Evolutionary conservation across 2,329 filamentous ascomycete species (phyloP).

Genomic region (Fusarium sp.): DNA sequence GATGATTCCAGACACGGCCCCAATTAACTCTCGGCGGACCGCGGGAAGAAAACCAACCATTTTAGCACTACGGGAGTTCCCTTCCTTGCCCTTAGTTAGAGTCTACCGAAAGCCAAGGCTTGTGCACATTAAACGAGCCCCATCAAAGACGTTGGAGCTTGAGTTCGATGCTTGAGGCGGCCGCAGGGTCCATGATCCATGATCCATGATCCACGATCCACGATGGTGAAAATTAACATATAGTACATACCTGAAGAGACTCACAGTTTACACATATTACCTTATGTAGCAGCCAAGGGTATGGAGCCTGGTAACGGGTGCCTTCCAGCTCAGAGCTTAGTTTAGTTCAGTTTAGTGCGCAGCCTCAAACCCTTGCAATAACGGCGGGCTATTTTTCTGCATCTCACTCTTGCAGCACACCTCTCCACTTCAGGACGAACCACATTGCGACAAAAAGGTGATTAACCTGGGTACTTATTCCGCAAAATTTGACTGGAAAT

Average conservation of each 20-base stretch:
- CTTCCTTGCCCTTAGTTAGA: slow-evolving; percentile 26
- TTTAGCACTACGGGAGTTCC: slow-evolving; percentile 40
- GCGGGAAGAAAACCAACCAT: slow-evolving; percentile 18
- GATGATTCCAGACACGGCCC: neutral
- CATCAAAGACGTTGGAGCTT: slow-evolving; percentile 19
- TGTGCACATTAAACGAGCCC: slow-evolving; percentile 7
- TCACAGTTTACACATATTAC: neutral
- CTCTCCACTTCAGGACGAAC: slow-evolving; percentile 13
- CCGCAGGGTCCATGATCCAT: neutral
- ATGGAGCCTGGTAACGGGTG: neutral
- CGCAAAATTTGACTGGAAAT: slow-evolving; percentile 25
- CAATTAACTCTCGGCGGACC: slow-evolving; percentile 8
- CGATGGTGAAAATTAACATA: no score
- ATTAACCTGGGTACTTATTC: slow-evolving; percentile 2
- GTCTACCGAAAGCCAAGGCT: neutral
- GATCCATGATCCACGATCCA: no score
- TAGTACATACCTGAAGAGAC: neutral
- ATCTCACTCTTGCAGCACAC: slow-evolving; percentile 42
- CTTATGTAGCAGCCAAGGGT: slow-evolving; percentile 7
- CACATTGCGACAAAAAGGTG: slow-evolving; percentile 15
- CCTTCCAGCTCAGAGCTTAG: slow-evolving; percentile 7
- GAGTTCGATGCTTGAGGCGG: neutral
- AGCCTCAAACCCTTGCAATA: slow-evolving; percentile 17
- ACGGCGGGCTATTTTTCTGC: slow-evolving; percentile 31
- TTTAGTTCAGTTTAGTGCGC: slow-evolving; percentile 8